Conservation (phyloP, 495 filamentous ascomycete species). For the Terfezia claveryi region DNA sequence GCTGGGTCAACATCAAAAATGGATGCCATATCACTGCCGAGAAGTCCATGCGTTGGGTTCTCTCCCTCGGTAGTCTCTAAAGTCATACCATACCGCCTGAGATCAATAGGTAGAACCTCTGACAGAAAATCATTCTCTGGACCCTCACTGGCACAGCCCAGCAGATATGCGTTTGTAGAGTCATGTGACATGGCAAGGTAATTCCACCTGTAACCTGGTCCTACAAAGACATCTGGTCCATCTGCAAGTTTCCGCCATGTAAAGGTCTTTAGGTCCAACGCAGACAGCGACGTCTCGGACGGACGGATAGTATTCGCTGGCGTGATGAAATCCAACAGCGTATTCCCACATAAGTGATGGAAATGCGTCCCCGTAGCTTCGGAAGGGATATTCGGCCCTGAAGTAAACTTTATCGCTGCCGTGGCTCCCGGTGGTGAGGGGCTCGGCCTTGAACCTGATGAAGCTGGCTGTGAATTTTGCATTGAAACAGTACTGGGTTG, state of each 20-base stretch:
- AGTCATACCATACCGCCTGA: constrained; percentile 27
- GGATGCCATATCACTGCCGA: constrained; percentile 15
- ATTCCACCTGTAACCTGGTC: constrained; percentile 76
- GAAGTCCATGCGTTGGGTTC: constrained; percentile 13
- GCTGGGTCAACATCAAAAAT: constrained; percentile 13
- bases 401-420: constrained; percentile 69
- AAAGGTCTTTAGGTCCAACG: constrained; percentile 61
- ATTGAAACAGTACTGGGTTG: constrained; percentile 15
- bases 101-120: constrained; percentile 76
- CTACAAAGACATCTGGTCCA: constrained; percentile 68
- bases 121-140: constrained; percentile 67
- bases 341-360: constrained; percentile 81
- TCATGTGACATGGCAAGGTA: constrained; percentile 88
- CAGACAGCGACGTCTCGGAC: constrained; percentile 73
- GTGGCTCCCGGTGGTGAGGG: constrained; percentile 50
- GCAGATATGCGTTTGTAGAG: constrained; percentile 83
- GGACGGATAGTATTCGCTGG: constrained; percentile 63
- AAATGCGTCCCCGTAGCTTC: constrained; percentile 81
- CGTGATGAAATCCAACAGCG: constrained; percentile 79
- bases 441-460: constrained; percentile 22
- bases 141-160: constrained; percentile 68
- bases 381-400: constrained; percentile 67
- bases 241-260: constrained; percentile 88
- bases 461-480: constrained; percentile 26
- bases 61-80: constrained; percentile 7